These are phyloP conservation scores for Geranium rotundifolium DNA, from an alignment of 345 rosid species.

Conservation along the genomic window DNA sequence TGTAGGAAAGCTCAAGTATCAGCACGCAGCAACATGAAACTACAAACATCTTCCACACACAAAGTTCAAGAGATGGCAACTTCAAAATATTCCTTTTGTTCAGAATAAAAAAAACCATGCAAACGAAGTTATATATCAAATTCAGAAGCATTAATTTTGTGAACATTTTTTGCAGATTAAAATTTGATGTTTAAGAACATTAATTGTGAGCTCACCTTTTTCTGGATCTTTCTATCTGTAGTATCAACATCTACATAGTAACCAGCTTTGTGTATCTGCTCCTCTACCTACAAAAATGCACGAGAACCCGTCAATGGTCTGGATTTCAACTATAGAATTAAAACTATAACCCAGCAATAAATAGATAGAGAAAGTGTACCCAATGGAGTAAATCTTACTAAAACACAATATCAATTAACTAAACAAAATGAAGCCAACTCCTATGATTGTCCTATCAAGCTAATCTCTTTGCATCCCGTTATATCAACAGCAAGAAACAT, in stretches of 20 bases:
- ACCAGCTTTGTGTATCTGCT: slow-evolving; percentile 57
- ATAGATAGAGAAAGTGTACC: too few species aligned
- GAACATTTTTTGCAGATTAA: neutral
- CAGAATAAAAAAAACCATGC: too few species aligned
- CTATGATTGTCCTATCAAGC: too few species aligned
- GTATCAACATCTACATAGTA: slow-evolving; percentile 67
- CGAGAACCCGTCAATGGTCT: neutral
- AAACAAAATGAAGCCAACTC: too few species aligned
- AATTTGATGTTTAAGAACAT: neutral
- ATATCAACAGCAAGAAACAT: neutral
- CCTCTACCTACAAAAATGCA: slow-evolving; percentile 38
- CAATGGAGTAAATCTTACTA: too few species aligned
- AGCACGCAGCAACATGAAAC: neutral
- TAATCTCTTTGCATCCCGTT: neutral
- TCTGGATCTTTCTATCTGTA: slow-evolving; percentile 76
- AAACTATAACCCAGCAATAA: neutral
- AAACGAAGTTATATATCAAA: too few species aligned
- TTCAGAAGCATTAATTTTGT: neutral
- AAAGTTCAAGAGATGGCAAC: neutral
- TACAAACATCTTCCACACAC: neutral
- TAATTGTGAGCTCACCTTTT: slow-evolving; percentile 45
- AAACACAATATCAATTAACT: too few species aligned
- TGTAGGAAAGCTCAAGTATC: slow-evolving; percentile 19
- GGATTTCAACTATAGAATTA: neutral
- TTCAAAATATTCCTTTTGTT: too few species aligned